A percentile compares a stretch with the other conserved stretches of the same genome.
Conservation (phyloP, 305 asterid genomes). For the Rubia peregrina region DNA sequence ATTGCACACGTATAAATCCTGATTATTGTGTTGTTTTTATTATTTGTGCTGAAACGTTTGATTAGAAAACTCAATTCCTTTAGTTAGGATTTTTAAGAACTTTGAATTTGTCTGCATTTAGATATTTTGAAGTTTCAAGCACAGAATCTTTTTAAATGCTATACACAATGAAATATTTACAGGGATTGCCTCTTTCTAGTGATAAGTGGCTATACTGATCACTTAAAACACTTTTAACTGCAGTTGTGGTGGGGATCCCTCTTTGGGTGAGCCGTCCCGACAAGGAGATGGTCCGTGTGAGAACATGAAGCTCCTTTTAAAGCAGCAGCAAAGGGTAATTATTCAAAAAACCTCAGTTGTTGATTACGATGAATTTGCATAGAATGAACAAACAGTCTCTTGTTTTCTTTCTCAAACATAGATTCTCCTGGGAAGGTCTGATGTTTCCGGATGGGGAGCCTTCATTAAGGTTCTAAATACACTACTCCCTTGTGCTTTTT, state of each 20-base stretch:
- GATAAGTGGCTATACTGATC: conserved; percentile 1
- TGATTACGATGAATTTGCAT: neutral
- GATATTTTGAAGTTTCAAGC: neutral
- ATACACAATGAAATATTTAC: neutral
- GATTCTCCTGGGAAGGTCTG: conserved; percentile 87
- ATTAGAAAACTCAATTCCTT: too few species aligned
- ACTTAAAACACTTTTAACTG: conserved; percentile 9
- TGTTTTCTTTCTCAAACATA: conserved; percentile 19
- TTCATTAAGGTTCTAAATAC: conserved; percentile 62
- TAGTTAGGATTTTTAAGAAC: too few species aligned
- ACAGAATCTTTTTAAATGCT: neutral
- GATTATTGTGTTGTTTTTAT: neutral
- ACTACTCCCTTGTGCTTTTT: neutral
- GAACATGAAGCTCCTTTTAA: conserved; percentile 93
- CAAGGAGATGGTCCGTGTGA: conserved; percentile 94
- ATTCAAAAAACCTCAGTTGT: conserved; percentile 12
- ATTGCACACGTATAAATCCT: neutral
- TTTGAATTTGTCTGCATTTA: neutral
- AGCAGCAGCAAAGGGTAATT: conserved; percentile 87
- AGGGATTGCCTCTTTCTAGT: neutral
- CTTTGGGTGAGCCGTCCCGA: conserved; percentile 74
- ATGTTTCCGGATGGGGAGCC: conserved; percentile 99
- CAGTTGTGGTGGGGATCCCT: conserved; percentile 84
- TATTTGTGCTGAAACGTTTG: neutral
- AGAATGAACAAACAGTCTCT: neutral